These are phyloP conservation scores for Trichoderma orchidacearum DNA, from an alignment of 495 filamentous ascomycete species.

Conservation along the genomic window DNA sequence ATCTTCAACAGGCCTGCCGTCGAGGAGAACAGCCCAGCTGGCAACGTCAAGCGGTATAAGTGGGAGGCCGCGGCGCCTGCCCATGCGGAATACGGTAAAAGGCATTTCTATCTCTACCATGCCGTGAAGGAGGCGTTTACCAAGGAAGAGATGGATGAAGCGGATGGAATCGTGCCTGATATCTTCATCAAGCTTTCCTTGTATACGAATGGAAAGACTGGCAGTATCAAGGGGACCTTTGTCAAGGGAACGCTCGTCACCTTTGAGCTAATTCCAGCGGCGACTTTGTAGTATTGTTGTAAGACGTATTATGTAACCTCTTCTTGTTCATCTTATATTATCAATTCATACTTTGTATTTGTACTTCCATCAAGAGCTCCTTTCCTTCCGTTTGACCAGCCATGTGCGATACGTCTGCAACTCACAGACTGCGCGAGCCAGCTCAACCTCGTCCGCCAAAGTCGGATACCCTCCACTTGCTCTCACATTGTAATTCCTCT, in stretches of 20 bases:
- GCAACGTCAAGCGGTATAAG: neutral
- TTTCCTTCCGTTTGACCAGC: neutral
- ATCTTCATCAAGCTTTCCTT: slow-evolving; percentile 2
- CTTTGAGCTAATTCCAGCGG: neutral
- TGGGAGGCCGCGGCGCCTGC: slow-evolving; percentile 1
- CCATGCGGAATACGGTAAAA: neutral
- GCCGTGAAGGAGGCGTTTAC: neutral
- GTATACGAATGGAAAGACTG: neutral
- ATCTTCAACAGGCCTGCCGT: slow-evolving; percentile 8
- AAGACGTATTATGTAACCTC: too few relatives aligned
- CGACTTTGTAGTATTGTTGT: neutral
- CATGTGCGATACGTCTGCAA: slow-evolving; percentile 8
- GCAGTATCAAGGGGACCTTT: neutral
- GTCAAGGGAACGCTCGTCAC: neutral
- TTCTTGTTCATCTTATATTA: neutral
- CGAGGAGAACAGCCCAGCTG: neutral
- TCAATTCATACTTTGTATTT: neutral
- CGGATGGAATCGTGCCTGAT: neutral
- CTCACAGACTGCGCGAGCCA: slow-evolving; percentile 11
- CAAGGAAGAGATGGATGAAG: neutral
- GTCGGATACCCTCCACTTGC: slow-evolving; percentile 7
- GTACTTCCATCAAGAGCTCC: neutral
- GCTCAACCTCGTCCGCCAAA: slow-evolving; percentile 11
- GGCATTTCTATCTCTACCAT: neutral
- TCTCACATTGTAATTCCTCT: slow-evolving; percentile 11